Base-by-base conservation (phyloP, 192 early-diverging fungal genomes). In the Coemansia umbellata region DNA sequence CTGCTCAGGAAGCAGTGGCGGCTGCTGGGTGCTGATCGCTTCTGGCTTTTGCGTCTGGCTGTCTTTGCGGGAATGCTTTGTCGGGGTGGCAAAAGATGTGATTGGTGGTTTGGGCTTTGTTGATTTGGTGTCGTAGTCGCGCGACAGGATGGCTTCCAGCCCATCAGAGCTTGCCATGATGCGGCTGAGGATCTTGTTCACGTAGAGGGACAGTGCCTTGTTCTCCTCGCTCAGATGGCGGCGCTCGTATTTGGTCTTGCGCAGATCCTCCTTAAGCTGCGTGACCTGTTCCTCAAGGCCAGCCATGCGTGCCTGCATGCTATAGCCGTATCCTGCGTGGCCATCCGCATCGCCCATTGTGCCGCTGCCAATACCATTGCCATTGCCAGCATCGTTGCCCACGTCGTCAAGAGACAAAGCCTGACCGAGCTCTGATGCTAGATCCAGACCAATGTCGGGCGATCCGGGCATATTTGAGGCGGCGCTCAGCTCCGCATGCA, bases 181-280 rank as follows among this genome's bases (percentile, higher is more conserved):
- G 62, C 84, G 83, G 40, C 78, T 70, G 26, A 91, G 67, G 37
- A 91, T 89, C 62, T 87, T 91, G 63, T 86, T 79, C 69, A 91
- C 82, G 51, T 91, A 91, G 13, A 87, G 72, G 52, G 69, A 58
- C 45, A 91, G 63, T 4, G 84, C 82, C 18, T 82, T 82, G 62
- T 87, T 88, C 39, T 84, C 77, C 39, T 91, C 85, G 62, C 75
- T 64, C 17, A 82, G 58, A 19, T 53, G 76, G 49, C 82, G 81
- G 40, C 80, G 66, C 54, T 85, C 84, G 37, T 83, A 84, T 42
- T 72, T 69, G 13, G 85, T 60, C 50, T 63, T 58, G 58, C 69
- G 70, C 50, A 79, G 59, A 3, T 73, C 66, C 47, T 72, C 64
- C 39, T 68, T 63, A 45, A 73, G 58, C 40, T 62, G 60, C 41